Base-by-base conservation (phyloP, 306 rosid genomes). In the Gillenia trifoliata region DNA sequence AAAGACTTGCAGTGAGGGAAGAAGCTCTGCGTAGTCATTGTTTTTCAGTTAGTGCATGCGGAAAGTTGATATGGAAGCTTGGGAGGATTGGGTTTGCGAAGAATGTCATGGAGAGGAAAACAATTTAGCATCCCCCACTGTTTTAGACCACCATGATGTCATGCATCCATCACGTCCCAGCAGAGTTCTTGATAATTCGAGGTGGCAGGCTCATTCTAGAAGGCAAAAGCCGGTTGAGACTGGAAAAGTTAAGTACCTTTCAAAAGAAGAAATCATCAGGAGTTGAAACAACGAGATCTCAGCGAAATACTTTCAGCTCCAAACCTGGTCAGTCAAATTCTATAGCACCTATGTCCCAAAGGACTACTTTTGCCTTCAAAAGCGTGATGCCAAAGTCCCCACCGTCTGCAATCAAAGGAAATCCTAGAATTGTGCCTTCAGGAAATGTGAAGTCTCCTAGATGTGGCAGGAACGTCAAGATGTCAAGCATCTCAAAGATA, bases 41-140 rank as follows among this genome's bases (percentile, higher is more conserved):
- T 41, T 43, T 72, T 86, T 74, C 88, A 93, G 98, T 68, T 90
- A 89, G 66, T 93, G 96, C 84, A 87, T 87, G 88, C 57, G 29
- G 57, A 17, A 1, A 23, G 0, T 4, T 75, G 7, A 10, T 9
- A 1, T 1, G 8, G 74, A 23, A 23, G 30, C 79, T 70, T 88
- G 86, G 10, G 71, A 77, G 4, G 43, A 64, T 11, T 93, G 97
- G 98, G 16, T 76, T 22, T 93, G 98, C 74, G 88, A 84, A 30
- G 16, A 77, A 28, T 93, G 98, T 73, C 19, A 55, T 36, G 11
- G 69, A 34, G 68, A 68, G 62, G 77, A 62, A 33, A 76, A 19
- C 25, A n/a, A 16, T 1, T 5, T 57, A 4, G 11, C 29, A 13
- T 55, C 68, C 15, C 15, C 52, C 12, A 4, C 74, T 33, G 34